Evolutionary conservation across 2,329 filamentous ascomycete genomes (phyloP).

Genomic region (Cadophora sp.): DNA sequence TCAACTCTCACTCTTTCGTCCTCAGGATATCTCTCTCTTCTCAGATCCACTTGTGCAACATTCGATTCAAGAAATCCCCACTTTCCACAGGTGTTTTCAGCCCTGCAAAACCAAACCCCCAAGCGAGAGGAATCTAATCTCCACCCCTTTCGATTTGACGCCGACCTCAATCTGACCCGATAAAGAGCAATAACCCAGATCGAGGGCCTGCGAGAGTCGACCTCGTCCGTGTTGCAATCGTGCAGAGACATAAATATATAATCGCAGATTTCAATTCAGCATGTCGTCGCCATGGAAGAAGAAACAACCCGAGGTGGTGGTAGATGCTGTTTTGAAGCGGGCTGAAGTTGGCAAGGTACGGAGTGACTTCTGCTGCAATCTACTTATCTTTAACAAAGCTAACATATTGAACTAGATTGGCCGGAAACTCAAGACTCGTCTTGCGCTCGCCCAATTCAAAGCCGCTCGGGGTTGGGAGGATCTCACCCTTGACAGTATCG

Average conservation of each 20-base stretch:
- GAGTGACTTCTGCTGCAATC: conserved; percentile 39
- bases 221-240: conserved; percentile 1
- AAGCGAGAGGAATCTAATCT: conserved; percentile 15
- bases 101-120: conserved; percentile 5
- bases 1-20: neutral
- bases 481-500: conserved; percentile 83
- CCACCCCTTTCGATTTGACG: conserved; percentile 27
- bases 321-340: conserved; percentile 73
- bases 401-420: conserved; percentile 73
- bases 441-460: conserved; percentile 96
- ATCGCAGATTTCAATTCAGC: conserved; percentile 1
- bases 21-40: neutral
- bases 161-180: conserved; percentile 27
- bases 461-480: conserved; percentile 95
- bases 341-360: conserved; percentile 77
- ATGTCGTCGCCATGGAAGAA: conserved; percentile 67
- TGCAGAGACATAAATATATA: conserved; percentile 1
- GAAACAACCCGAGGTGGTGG: conserved; percentile 68
- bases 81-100: conserved; percentile 8
- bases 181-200: conserved; percentile 23
- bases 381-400: conserved; percentile 24
- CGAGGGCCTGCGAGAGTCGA: conserved; percentile 12
- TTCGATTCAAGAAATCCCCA: neutral
- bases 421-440: conserved; percentile 87
- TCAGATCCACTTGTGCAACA: neutral